Evolutionary conservation across 768 basidiomycete genomes (phyloP).

Genomic region (Mycena olivaceomarginata): DNA sequence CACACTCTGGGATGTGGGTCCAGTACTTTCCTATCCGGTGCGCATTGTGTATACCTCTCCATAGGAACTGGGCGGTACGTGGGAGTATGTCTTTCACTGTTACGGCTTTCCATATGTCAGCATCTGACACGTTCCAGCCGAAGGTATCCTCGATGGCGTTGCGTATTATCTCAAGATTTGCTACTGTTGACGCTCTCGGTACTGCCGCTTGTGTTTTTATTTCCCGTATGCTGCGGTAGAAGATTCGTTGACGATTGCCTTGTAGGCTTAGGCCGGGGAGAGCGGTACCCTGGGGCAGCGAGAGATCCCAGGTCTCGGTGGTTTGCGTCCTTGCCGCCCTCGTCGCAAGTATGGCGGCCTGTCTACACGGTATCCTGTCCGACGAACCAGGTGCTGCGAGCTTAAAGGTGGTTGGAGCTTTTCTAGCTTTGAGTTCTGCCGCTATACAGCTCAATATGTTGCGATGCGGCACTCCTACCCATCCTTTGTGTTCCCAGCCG

Average conservation of each 20-base stretch:
- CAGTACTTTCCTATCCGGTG: neutral
- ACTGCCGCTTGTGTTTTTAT: neutral
- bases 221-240: conserved; percentile 8
- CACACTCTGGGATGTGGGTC: neutral
- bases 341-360: neutral
- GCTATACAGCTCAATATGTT: too few relatives aligned
- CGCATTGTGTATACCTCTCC: neutral
- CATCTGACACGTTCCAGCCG: neutral
- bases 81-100: neutral
- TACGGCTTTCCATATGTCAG: neutral
- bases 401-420: too few relatives aligned
- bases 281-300: neutral
- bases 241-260: neutral
- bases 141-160: too few relatives aligned
- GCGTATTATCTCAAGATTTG: too few relatives aligned
- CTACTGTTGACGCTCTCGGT: neutral
- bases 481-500: too few relatives aligned
- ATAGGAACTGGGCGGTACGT: neutral
- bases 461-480: too few relatives aligned
- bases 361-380: neutral
- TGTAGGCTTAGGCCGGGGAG: conserved; percentile 3
- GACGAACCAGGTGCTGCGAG: neutral
- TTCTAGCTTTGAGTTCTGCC: too few relatives aligned
- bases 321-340: neutral
- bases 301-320: neutral